These are phyloP conservation scores for Cercospora zeina DNA, from an alignment of 2,329 filamentous ascomycete species.

Conservation along the genomic window DNA sequence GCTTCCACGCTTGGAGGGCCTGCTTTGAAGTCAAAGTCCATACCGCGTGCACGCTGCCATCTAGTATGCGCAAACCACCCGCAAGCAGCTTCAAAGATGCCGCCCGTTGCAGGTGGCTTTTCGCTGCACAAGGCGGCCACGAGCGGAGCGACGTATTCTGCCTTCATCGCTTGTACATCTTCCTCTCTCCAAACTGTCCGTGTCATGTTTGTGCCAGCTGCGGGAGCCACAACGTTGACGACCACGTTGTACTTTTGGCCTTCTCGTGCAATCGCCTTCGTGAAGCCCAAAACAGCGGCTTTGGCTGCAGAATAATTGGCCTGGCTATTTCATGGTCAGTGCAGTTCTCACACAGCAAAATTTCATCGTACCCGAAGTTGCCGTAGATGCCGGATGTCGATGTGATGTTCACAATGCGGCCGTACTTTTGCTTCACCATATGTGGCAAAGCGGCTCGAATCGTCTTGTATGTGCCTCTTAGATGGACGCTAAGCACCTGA, in stretches of 20 bases:
- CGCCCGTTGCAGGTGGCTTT: constrained; percentile 76
- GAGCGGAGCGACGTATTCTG: constrained; percentile 91
- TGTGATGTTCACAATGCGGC: constrained; percentile 91
- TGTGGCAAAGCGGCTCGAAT: constrained; percentile 96
- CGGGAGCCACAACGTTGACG: constrained; percentile 95
- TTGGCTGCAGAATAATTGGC: constrained; percentile 61
- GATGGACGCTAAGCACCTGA: constrained; percentile 83
- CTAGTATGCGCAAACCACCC: constrained; percentile 87
- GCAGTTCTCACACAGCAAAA: constrained; percentile 93
- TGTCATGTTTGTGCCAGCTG: constrained; percentile 93
- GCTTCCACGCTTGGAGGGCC: constrained; percentile 23
- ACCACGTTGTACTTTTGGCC: constrained; percentile 95
- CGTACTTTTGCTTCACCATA: constrained; percentile 97
- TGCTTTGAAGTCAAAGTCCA: constrained; percentile 63
- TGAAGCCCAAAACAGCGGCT: constrained; percentile 84
- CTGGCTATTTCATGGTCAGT: constrained; percentile 58
- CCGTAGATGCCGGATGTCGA: constrained; percentile 96
- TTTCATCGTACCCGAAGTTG: constrained; percentile 93
- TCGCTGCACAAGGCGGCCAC: constrained; percentile 83
- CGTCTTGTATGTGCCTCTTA: constrained; percentile 90
- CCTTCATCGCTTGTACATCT: constrained; percentile 95
- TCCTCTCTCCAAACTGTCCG: constrained; percentile 90
- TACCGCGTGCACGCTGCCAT: constrained; percentile 87
- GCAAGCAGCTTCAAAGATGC: constrained; percentile 87
- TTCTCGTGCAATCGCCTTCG: constrained; percentile 84